Evolutionary conservation across 441 rosid genomes (phyloP), one percentile per base, ranked within the genome.

Genomic region (Gossypium laxum): DNA sequence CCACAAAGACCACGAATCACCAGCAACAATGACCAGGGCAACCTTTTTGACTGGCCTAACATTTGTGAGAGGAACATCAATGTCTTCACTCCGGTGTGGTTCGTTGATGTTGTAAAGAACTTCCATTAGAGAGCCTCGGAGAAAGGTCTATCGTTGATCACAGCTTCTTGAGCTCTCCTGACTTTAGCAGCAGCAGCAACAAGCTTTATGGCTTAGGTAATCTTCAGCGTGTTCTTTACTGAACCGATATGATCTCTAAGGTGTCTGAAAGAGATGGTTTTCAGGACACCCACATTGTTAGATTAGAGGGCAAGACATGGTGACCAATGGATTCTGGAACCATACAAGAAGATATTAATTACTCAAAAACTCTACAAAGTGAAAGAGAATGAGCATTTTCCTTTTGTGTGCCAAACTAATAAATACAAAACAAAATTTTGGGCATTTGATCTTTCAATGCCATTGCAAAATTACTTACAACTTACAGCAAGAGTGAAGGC

Each of bases 171-270:
- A 11, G 99, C 99, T 80, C 97, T 85, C 75, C 97, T 83, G 68
- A 94, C 97, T 77, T 88, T 90, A 0, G 97, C 97, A 3, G 99
- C 97, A 0, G 99, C 41, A 34, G 41, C 97, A 3, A 94, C 94
- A 34, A 91, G 90, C 82, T 91, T 91, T 97, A 91, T 94, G 6
- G 98, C 97, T 76, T 94, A 97, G 0, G 98, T 94, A 87, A 91
- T 89, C 88, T 91, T 91, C 79, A 88, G 98, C 0, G 96, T 91
- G 86, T 82, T 89, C 80, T 88, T 90, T 51, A 91, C 97, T 0
- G 97, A 90, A 22, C 76, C 88, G 65, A 90, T 91, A 48, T 93
- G 88, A 14, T 79, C 83, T 59, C 93, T 76, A 32, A 92, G 89
- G 87, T 65, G 75, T 86, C 91, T 3, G 89, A 77, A 63, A 87